Conservation (phyloP, 352 stramenopile species). For the Blastocystis sp. region DNA sequence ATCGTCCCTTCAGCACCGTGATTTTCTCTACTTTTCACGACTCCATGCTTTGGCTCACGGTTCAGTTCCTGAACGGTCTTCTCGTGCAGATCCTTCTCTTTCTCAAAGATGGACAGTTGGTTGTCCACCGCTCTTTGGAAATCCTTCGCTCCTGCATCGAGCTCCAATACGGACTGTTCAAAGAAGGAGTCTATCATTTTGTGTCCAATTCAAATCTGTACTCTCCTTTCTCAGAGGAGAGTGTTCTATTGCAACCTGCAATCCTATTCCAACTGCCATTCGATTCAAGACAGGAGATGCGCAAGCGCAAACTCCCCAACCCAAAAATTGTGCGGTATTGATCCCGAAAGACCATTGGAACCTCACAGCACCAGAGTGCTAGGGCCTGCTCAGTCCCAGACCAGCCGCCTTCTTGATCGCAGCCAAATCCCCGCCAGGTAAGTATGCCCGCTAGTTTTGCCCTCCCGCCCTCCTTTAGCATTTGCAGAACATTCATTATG, state of each 20-base stretch:
- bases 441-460: slow-evolving; percentile 5
- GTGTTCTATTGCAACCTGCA: not conserved
- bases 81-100: slow-evolving; percentile 18
- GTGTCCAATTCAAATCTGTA: not conserved
- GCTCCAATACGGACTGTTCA: not conserved
- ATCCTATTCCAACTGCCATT: not conserved
- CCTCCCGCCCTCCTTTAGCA: not conserved
- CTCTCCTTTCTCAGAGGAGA: too few relatives aligned
- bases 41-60: not conserved
- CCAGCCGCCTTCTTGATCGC: slow-evolving; percentile 56
- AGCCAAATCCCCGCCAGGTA: slow-evolving; percentile 61
- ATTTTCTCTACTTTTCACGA: slow-evolving; percentile 6
- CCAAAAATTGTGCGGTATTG: slow-evolving; percentile 65
- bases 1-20: not conserved
- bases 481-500: slow-evolving; percentile 26
- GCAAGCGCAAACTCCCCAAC: slow-evolving; percentile 55
- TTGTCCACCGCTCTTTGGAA: slow-evolving; percentile 11
- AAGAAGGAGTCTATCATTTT: not conserved
- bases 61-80: not conserved
- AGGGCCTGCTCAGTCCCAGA: slow-evolving; percentile 43
- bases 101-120: not conserved
- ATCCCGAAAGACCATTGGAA: slow-evolving; percentile 35
- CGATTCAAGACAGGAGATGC: slow-evolving; percentile 29
- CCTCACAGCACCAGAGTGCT: slow-evolving; percentile 57
- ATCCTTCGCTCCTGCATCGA: not conserved